Evolutionary conservation across 768 basidiomycete genomes (phyloP), one percentile per base, ranked within the genome.

Genomic region (Termitomyces sp.): DNA sequence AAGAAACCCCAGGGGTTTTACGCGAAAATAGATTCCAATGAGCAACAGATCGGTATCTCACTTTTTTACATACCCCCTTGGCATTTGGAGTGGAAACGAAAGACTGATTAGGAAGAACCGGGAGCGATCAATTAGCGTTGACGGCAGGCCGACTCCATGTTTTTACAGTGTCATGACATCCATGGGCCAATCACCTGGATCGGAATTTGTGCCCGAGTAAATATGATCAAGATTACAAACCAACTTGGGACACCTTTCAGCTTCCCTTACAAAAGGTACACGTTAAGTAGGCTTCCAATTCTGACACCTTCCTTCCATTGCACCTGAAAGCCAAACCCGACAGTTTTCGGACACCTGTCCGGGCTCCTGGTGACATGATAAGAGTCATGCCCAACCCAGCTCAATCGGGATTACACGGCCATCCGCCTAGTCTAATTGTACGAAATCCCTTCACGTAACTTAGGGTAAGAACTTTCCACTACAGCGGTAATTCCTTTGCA

Each of bases 401-500:
- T 56, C 54, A 57, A 58, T 32, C 37, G 31, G 34, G 29, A 12
- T 40, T 49, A 47, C 47, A 57, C 36, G 25, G 25, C 47, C 36
- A 36, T 57, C 57, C 29, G 29, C 9, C 34, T 47, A 48, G 60
- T 54, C 65, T 56, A 65, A 65, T 62, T 60, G 49, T 37, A 63
- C 46, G 56, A 50, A 62, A 20, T 8, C 56, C 48, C n/a, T 50
- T 46, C 51, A 36, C 3, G 12, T 37, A 42, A 25, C 29, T 40
- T 49, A 53, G 57, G 62, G 64, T 7, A 67, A 62, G 6, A 55
- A 25, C 45, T 45, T 46, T 56, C 66, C 66, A 50, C 48, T 15
- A 40, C 42, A 57, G 20, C 42, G 59, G 63, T 53, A 31, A 29
- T 20, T 25, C 25, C 29, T 17, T 5, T 55, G 11, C 36, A 8